phyloP scores from a whole-genome alignment of 2,329 filamentous ascomycete genomes.

The Apiospora rasikravindrae region DNA sequence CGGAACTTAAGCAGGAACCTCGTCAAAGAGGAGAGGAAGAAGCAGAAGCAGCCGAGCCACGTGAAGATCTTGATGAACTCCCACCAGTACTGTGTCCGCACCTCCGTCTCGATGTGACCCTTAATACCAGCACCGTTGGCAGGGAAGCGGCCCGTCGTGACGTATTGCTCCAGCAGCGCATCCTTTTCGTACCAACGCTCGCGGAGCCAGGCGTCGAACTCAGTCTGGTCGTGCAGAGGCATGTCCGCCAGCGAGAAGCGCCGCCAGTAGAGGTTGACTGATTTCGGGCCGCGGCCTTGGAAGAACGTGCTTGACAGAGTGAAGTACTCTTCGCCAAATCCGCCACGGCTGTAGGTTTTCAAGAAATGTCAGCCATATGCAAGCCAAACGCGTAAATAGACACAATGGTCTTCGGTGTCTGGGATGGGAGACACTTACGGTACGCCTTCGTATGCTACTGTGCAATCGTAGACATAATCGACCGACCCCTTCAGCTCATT shows the following conservation, averaged over 20 bases:
- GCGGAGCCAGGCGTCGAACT: conserved; percentile 84
- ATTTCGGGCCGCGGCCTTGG: conserved; percentile 84
- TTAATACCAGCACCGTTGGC: conserved; percentile 59
- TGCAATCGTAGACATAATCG: conserved; percentile 90
- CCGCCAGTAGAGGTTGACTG: conserved; percentile 96
- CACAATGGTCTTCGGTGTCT: too few species aligned
- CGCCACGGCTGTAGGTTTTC: conserved; percentile 62
- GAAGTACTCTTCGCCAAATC: conserved; percentile 91
- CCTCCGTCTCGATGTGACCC: conserved; percentile 62
- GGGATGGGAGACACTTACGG: conserved; percentile 65
- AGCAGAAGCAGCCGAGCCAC: conserved; percentile 51
- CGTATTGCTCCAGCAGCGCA: conserved; percentile 81
- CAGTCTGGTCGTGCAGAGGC: conserved; percentile 73
- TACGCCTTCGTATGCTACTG: conserved; percentile 92
- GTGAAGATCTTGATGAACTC: conserved; percentile 62
- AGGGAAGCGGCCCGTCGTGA: conserved; percentile 80
- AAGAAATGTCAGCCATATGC: background rate
- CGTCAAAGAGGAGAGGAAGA: conserved; percentile 34
- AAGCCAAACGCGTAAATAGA: conserved; percentile 19
- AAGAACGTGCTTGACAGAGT: conserved; percentile 87
- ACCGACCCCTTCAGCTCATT: conserved; percentile 75
- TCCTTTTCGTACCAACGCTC: conserved; percentile 95
- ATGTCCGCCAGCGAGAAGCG: conserved; percentile 82
- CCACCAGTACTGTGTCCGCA: conserved; percentile 58
- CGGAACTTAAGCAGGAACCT: background rate